These are phyloP conservation scores for Mortierella hygrophila DNA, from an alignment of 192 early-diverging fungal genomes.

Conservation along the genomic window DNA sequence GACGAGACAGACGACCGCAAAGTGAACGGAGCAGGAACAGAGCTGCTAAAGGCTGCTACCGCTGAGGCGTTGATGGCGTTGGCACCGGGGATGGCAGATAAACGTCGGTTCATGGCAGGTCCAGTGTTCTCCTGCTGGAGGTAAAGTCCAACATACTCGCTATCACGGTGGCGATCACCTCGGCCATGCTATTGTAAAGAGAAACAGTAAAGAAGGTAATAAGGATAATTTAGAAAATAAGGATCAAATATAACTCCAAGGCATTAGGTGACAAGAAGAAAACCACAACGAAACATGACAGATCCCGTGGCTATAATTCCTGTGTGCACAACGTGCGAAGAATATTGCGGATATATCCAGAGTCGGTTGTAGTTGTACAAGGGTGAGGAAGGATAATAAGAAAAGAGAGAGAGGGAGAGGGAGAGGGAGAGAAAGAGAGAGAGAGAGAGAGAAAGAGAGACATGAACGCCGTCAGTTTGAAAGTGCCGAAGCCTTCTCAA, in stretches of 20 bases:
- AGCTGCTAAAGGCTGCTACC: constrained; percentile 7
- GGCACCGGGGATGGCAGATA: neutral
- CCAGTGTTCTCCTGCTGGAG: constrained; percentile 41
- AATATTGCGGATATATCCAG: neutral
- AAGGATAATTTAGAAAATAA: neutral
- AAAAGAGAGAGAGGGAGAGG: neutral
- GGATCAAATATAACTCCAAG: neutral
- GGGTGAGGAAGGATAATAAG: neutral
- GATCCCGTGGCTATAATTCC: neutral
- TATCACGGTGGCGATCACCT: constrained; percentile 50
- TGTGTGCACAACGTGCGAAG: neutral
- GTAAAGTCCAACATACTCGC: constrained; percentile 50
- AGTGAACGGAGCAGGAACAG: constrained; percentile 20
- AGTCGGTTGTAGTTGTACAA: neutral
- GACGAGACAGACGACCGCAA: constrained; percentile 36
- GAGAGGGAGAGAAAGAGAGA: neutral
- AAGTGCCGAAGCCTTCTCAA: constrained; percentile 20
- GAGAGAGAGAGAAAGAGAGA: constrained; percentile 12
- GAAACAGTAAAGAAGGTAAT: neutral
- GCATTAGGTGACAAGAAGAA: neutral
- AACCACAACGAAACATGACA: neutral
- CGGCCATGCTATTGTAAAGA: constrained; percentile 40
- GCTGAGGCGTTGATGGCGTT: neutral
- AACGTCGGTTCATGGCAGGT: constrained; percentile 12
- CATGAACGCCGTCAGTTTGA: constrained; percentile 42